A percentile compares a stretch with the other conserved stretches of the same genome.
Evolutionary conservation across 2,329 filamentous ascomycete species (phyloP).

Genomic region (Macrophomina pseudophaseolina): DNA sequence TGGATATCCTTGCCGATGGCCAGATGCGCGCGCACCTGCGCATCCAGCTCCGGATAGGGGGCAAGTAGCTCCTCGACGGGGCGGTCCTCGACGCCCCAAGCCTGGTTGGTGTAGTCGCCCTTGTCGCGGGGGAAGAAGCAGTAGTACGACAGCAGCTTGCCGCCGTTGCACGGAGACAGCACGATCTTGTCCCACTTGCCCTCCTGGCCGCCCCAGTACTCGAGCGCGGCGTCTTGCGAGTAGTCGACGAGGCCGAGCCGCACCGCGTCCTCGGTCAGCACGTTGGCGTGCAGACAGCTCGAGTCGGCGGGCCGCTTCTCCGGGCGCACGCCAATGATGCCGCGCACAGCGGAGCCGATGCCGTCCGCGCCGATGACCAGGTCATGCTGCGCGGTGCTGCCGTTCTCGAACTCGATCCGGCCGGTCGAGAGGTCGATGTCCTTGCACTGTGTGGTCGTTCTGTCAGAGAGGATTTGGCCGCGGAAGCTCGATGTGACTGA

Average conservation of each 20-base stretch:
- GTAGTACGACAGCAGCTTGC: conserved; percentile 70
- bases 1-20: conserved; percentile 66
- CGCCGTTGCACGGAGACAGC: conserved; percentile 70
- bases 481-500: not conserved
- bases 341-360: conserved; percentile 68
- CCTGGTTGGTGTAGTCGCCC: conserved; percentile 54
- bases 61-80: conserved; percentile 61
- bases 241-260: conserved; percentile 67
- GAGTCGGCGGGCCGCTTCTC: conserved; percentile 64
- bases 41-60: conserved; percentile 65
- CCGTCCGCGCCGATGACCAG: conserved; percentile 69
- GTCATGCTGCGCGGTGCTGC: conserved; percentile 58
- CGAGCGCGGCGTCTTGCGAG: conserved; percentile 63
- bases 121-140: conserved; percentile 69
- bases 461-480: not conserved
- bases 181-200: conserved; percentile 71
- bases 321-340: conserved; percentile 66
- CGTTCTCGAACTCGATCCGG: conserved; percentile 51
- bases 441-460: conserved; percentile 43
- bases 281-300: conserved; percentile 69
- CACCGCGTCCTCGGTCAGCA: conserved; percentile 65
- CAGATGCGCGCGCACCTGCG: conserved; percentile 62
- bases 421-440: conserved; percentile 59
- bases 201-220: conserved; percentile 74
- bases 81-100: conserved; percentile 34